Conservation (phyloP, 225 moss, liverwort and hornwort genomes). For the Marchantia paleacea region DNA sequence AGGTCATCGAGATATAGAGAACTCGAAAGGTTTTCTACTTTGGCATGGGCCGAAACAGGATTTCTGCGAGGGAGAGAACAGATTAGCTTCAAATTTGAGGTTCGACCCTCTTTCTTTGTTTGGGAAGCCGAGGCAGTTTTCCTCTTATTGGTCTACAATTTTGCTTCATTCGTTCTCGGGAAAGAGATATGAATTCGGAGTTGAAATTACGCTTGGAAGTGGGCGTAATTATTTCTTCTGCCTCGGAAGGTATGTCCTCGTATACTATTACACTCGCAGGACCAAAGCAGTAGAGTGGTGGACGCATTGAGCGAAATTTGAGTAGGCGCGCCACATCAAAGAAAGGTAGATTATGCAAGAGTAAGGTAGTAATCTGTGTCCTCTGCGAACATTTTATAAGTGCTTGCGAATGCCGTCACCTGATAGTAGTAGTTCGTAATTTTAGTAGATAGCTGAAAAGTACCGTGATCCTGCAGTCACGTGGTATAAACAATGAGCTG, state of each 20-base stretch:
- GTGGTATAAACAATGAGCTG: neutral
- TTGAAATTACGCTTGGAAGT: neutral
- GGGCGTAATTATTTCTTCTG: constrained; percentile 1
- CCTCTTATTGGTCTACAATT: constrained; percentile 14
- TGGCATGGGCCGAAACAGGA: neutral
- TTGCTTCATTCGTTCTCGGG: neutral
- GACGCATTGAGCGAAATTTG: neutral
- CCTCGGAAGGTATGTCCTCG: neutral
- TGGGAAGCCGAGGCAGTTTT: neutral
- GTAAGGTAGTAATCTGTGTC: neutral
- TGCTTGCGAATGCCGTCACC: constrained; percentile 3
- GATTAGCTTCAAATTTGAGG: neutral
- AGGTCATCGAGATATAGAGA: neutral
- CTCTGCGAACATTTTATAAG: neutral
- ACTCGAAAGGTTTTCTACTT: neutral
- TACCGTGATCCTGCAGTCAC: neutral
- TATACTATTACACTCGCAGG: neutral
- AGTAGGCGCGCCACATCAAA: neutral
- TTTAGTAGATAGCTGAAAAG: constrained; percentile 4
- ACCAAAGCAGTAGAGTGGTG: neutral
- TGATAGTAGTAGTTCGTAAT: neutral
- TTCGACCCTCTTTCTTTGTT: neutral
- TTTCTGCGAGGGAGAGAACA: neutral
- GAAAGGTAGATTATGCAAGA: neutral
- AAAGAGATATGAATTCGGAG: neutral